Evolutionary conservation across 805 yeast genomes (phyloP), one percentile per base, ranked within the genome.

Genomic region (Wickerhamiella vanderwaltii): DNA sequence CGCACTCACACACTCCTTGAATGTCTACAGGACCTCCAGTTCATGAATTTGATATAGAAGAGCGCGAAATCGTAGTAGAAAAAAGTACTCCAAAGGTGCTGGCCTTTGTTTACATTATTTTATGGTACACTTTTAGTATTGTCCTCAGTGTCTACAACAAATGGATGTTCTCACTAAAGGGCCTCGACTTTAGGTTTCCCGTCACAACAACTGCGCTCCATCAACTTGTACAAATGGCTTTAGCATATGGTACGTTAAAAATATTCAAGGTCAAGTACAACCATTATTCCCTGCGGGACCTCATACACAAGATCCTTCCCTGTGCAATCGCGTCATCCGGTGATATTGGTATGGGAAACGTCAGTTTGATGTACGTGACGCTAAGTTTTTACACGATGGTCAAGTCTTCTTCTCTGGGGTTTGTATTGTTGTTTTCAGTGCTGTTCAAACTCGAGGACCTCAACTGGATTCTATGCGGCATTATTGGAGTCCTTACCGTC

Each of bases 321-420:
- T 85, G 96, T 55, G 79, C 95, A 0, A 33, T 83, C 11, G 91
- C 95, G 0, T 74, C 87, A 1, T 85, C 94, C 1, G 88, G 94
- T 13, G 99, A 91, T 60, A 86, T 91, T 49, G 97, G 98, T 1
- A 68, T 86, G 48, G 88, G 94, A 23, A 91, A 91, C 59, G 75
- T 79, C 25, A 79, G 95, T 20, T 73, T 87, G 52, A 68, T 79
- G 48, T 77, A 73, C 55, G 80, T 91, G 35, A 73, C 95, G 1
- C 66, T 91, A 48, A 75, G 87, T 13, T 72, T 87, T 35, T 91
- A 87, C 60, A 88, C 97, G 6, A 86, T 88, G 85, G 75, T 91
- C 45, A 91, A 91, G 57, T 81, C 96, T 1, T 77, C 91, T 5
- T 74, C 88, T 12, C 70, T 91, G 39, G 79, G 87, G 23, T 91